Evolutionary conservation across 2,329 filamentous ascomycete species (phyloP).

Genomic region (Emmonsia crescens): DNA sequence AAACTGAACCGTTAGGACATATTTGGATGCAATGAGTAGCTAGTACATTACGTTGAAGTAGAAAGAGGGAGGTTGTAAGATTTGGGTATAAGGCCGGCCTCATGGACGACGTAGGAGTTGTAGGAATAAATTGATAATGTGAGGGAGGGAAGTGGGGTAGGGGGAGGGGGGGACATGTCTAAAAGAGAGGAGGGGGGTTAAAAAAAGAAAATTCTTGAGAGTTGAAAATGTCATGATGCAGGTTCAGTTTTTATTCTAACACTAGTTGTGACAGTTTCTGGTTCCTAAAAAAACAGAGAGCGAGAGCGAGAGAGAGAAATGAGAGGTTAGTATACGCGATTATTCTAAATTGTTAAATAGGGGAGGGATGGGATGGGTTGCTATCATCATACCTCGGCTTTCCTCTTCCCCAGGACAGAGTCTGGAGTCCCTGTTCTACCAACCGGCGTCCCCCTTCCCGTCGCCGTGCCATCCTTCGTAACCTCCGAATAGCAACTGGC

Average conservation of each 20-base stretch:
- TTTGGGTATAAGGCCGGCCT: not conserved
- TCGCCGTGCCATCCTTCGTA: conserved; percentile 48
- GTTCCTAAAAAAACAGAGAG: not conserved
- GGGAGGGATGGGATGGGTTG: not conserved
- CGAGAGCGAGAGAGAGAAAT: not conserved
- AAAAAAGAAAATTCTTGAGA: not conserved
- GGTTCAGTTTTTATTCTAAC: conserved; percentile 32
- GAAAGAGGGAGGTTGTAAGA: not conserved
- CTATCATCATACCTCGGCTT: conserved; percentile 55
- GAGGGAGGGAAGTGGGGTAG: not conserved
- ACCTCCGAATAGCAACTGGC: conserved; percentile 81
- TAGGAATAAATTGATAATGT: not conserved
- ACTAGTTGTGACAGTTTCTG: conserved; percentile 13
- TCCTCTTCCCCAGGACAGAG: conserved; percentile 60
- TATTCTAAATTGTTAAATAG: not conserved
- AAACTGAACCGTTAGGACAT: not conserved
- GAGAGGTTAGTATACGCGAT: not conserved
- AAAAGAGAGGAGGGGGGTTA: not conserved
- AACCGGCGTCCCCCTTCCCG: conserved; percentile 18
- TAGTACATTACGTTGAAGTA: conserved; percentile 1
- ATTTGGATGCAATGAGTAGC: not conserved
- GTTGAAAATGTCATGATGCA: conserved; percentile 16
- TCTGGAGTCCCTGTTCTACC: conserved; percentile 43
- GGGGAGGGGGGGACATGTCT: not conserved
- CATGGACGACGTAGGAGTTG: not conserved